These are phyloP conservation scores for Tulasnella calospora DNA, from an alignment of 768 basidiomycete species.

Conservation along the genomic window DNA sequence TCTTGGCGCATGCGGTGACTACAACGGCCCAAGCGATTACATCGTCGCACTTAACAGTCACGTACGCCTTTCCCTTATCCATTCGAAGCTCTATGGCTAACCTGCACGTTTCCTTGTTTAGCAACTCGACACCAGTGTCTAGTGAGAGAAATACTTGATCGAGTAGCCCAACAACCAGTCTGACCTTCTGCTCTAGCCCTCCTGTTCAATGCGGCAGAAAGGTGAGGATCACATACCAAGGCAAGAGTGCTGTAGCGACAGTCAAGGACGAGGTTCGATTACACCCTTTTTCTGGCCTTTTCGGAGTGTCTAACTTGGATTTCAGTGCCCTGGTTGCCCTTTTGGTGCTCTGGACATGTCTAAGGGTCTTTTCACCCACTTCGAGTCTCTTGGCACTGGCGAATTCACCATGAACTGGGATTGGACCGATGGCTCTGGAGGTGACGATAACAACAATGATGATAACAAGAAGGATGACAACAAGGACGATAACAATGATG, in stretches of 20 bases:
- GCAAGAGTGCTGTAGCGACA: conserved; percentile 28
- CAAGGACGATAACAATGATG: conserved; percentile 11
- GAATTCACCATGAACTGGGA: conserved; percentile 25
- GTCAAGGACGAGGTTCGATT: conserved; percentile 29
- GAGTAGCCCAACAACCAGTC: not conserved
- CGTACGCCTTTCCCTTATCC: not conserved
- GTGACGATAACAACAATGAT: not conserved
- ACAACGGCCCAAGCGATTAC: conserved; percentile 23
- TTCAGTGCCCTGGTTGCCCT: conserved; percentile 16
- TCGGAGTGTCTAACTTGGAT: not conserved
- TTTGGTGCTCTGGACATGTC: conserved; percentile 34
- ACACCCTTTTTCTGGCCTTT: not conserved
- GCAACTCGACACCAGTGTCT: conserved; percentile 9
- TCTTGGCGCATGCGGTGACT: conserved; percentile 28
- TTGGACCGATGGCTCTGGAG: not conserved
- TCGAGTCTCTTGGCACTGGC: conserved; percentile 25
- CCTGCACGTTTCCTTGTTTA: not conserved
- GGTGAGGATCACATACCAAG: conserved; percentile 32
- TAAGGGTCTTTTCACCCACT: conserved; percentile 31
- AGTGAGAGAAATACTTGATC: not conserved
- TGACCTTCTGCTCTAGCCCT: conserved; percentile 12
- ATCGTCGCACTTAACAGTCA: conserved; percentile 28
- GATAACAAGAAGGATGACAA: not conserved
- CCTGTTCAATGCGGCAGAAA: conserved; percentile 31
- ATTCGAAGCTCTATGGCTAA: not conserved